Conservation (phyloP, 2,329 filamentous ascomycete genomes). For the Delphinella strobiligena region DNA sequence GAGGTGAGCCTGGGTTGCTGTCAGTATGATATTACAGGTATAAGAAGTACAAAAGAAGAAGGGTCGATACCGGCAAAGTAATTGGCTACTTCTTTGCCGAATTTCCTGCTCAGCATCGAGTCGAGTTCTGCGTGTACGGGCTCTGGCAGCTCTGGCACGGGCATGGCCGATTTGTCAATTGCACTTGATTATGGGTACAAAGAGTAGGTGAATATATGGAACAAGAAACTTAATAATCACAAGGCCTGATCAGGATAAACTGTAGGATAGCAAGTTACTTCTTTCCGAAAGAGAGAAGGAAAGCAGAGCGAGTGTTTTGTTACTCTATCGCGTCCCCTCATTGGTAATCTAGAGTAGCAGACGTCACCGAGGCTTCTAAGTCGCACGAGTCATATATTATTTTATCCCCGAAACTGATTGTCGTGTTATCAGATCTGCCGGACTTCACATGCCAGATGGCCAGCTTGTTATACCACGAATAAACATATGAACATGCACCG, state of each 20-base stretch:
- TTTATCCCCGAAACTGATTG: not conserved
- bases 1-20: conserved; percentile 50
- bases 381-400: not conserved
- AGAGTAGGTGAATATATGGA: too few species aligned
- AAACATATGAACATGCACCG: not conserved
- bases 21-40: not conserved
- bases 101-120: conserved; percentile 63
- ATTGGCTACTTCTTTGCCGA: conserved; percentile 69
- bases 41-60: not conserved
- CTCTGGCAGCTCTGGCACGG: conserved; percentile 40
- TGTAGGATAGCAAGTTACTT: too few species aligned
- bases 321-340: not conserved
- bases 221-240: too few species aligned
- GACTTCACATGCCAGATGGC: too few species aligned
- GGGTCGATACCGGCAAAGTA: conserved; percentile 55
- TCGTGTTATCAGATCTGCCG: too few species aligned
- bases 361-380: not conserved
- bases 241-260: too few species aligned
- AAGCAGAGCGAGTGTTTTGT: too few species aligned
- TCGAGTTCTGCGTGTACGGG: conserved; percentile 48
- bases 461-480: too few species aligned
- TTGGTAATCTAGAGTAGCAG: not conserved
- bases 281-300: too few species aligned
- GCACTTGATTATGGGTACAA: not conserved
- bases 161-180: conserved; percentile 10